Conservation (phyloP, 2,329 filamentous ascomycete species). For the Beauveria scarabaeidicola region DNA sequence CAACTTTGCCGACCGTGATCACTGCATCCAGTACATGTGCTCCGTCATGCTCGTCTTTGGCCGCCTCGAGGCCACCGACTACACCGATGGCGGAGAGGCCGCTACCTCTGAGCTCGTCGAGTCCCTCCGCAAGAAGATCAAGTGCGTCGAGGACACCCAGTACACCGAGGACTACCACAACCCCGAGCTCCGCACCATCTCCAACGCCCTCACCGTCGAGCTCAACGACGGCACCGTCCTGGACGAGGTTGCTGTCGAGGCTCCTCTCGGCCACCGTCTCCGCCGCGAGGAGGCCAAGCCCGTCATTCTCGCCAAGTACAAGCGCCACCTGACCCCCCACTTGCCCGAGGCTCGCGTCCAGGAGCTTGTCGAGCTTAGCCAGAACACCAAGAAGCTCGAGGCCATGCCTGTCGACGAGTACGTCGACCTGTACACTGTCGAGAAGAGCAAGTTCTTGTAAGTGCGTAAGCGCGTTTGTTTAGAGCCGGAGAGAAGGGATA, state of each 20-base stretch:
- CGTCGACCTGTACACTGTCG: constrained; percentile 68
- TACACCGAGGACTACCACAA: constrained; percentile 96
- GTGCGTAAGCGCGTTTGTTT: not conserved
- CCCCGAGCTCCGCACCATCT: constrained; percentile 86
- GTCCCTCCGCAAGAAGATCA: constrained; percentile 85
- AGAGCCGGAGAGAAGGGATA: not conserved
- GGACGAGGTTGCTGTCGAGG: constrained; percentile 86
- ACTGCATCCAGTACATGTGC: constrained; percentile 99
- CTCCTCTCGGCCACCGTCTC: constrained; percentile 84
- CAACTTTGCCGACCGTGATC: constrained; percentile 98
- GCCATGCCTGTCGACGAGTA: constrained; percentile 83
- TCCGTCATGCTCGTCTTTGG: constrained; percentile 93
- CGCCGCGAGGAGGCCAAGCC: constrained; percentile 95
- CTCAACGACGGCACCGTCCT: constrained; percentile 90
- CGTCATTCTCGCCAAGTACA: constrained; percentile 90
- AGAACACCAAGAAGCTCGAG: constrained; percentile 68
- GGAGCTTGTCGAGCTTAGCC: constrained; percentile 72
- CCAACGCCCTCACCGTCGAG: constrained; percentile 90
- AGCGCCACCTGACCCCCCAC: constrained; percentile 82
- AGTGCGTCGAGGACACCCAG: constrained; percentile 90
- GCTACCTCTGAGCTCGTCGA: constrained; percentile 85
- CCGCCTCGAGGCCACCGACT: constrained; percentile 87
- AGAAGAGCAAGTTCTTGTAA: constrained; percentile 53
- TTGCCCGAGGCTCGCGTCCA: constrained; percentile 69
- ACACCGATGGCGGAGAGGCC: constrained; percentile 85